These are phyloP conservation scores for Ogataea dorogensis DNA, from an alignment of 805 yeast genomes.

Conservation along the genomic window DNA sequence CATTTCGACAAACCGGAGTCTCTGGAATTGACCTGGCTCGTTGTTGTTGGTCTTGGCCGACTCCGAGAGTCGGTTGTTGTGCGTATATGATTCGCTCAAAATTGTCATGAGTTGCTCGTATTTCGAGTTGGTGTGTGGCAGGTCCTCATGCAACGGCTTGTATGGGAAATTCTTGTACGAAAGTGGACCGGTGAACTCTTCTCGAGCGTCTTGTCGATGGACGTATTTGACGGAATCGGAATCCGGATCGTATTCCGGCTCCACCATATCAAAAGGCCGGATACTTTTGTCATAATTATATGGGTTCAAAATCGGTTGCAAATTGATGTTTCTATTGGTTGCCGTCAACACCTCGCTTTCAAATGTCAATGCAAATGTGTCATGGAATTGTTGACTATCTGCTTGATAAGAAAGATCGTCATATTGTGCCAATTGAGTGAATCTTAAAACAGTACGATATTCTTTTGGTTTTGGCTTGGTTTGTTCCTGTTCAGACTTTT, in stretches of 20 bases:
- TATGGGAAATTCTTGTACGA: slow-evolving; percentile 29
- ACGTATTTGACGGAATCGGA: slow-evolving; percentile 33
- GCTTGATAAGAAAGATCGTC: slow-evolving; percentile 84
- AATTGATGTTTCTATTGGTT: slow-evolving; percentile 73
- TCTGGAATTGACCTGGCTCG: slow-evolving; percentile 62
- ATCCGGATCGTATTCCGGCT: slow-evolving; percentile 39
- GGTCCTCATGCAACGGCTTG: slow-evolving; percentile 58
- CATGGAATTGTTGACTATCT: slow-evolving; percentile 76
- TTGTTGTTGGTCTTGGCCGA: slow-evolving; percentile 27
- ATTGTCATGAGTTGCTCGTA: slow-evolving; percentile 88
- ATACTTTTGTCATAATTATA: slow-evolving; percentile 47
- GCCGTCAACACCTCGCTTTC: slow-evolving; percentile 84
- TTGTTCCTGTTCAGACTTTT: slow-evolving; percentile 1
- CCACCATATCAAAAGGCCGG: slow-evolving; percentile 44
- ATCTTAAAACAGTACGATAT: slow-evolving; percentile 73
- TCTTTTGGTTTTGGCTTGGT: slow-evolving; percentile 56
- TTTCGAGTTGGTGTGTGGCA: slow-evolving; percentile 74
- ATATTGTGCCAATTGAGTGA: slow-evolving; percentile 77
- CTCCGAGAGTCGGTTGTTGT: slow-evolving; percentile 30
- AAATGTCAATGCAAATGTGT: slow-evolving; percentile 71
- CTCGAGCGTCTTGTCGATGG: slow-evolving; percentile 41
- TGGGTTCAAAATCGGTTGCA: slow-evolving; percentile 73
- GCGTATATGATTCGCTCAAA: slow-evolving; percentile 47
- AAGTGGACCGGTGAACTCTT: slow-evolving; percentile 15
- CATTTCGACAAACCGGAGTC: slow-evolving; percentile 86